Evolutionary conservation across 805 yeast species (phyloP), one percentile per base, ranked within the genome.

Genomic region (Kodamaea leandrae): DNA sequence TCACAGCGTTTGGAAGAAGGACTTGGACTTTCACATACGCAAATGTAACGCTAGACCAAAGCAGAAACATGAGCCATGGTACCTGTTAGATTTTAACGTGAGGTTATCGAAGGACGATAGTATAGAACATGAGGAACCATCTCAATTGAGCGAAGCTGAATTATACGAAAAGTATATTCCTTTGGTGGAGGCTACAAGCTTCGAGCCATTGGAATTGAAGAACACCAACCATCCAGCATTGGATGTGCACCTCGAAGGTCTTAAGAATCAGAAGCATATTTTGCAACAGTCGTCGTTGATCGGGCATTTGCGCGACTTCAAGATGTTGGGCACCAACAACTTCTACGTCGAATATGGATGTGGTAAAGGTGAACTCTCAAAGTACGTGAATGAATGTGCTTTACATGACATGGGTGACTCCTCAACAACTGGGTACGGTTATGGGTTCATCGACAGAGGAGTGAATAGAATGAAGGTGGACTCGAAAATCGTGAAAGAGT

Each of bases 261-360:
- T 80, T 23, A 66, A 66, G 16, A 79, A 80, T 57, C 76, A 72
- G 46, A 88, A 88, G 53, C 96, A 89, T 63, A 83, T 91, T 1
- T 56, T 73, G 3, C 97, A 89, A 57, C 97, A 89, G 58, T 74
- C 89, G 0, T 83, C 95, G 1, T 58, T 89, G 43, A 83, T 86
- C 12, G 88, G 86, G 2, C 84, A 84, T 46, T 58, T 89, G 52
- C 66, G 72, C 17, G 56, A 61, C 4, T 47, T 59, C 12, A 55
- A 55, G 0, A 54, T 82, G 6, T 61, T 83, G 27, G 57, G 60
- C 1, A 29, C 57, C 2, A 42, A 57, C 14, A 44, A 46, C 26
- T 62, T 69, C 37, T 77, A 78, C 54, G 57, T 84, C 20, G 97
- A 89, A 60, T 88, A 87, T 67, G 97, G 97, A 0, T 86, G 96